Evolutionary conservation across 192 early-diverging fungal species (phyloP).

Genomic region (Piromyces finnis): DNA sequence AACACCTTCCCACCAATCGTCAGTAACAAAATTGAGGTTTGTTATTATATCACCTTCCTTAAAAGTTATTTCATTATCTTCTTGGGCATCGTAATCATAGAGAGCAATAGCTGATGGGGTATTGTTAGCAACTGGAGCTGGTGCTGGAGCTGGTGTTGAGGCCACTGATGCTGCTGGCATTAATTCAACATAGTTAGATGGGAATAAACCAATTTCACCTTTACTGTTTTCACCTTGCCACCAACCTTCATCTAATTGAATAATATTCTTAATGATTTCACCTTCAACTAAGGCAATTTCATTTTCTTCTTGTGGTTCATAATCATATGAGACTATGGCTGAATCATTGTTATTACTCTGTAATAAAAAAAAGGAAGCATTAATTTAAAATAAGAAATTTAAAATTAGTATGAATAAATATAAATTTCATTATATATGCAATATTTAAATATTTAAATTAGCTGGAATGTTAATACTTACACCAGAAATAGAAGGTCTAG

Average conservation of each 20-base stretch:
- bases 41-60: conserved; percentile 50
- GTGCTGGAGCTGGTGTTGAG: background rate
- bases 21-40: conserved; percentile 60
- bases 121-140: background rate
- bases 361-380: too few relatives aligned
- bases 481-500: background rate
- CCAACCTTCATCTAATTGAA: background rate
- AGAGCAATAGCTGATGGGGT: background rate
- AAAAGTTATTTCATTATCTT: conserved; percentile 78
- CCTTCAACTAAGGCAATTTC: background rate
- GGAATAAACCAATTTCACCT: background rate
- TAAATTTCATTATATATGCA: too few relatives aligned
- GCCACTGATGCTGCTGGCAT: background rate
- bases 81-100: conserved; percentile 74
- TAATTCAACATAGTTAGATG: background rate
- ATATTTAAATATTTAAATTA: too few relatives aligned
- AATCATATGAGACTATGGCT: background rate
- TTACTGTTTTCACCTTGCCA: conserved; percentile 1
- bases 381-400: too few relatives aligned
- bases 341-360: background rate
- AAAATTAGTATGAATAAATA: too few relatives aligned
- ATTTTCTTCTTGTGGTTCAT: background rate
- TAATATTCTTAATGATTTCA: background rate
- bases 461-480: background rate
- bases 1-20: conserved; percentile 87